phyloP scores from a whole-genome alignment of 2,329 filamentous ascomycete species.

The Thelonectria olida region DNA sequence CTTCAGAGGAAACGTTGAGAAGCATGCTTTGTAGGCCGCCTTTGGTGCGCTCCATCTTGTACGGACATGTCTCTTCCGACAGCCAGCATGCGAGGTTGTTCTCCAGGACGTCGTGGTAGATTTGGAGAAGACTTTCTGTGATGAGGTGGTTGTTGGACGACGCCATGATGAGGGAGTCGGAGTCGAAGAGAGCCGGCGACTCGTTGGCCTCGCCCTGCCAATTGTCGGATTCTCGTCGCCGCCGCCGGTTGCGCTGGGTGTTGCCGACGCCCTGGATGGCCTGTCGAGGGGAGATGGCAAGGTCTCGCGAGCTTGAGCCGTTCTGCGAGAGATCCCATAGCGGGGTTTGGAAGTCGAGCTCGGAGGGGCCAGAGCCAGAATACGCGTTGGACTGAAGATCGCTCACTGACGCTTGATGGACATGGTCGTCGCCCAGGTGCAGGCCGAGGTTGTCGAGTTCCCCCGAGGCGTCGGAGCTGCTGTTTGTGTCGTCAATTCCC shows the following conservation, averaged over 20 bases:
- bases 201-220: slow-evolving; percentile 14
- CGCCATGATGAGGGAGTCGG: slow-evolving; percentile 35
- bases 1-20: not conserved
- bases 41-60: slow-evolving; percentile 42
- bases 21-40: not conserved
- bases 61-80: slow-evolving; percentile 61
- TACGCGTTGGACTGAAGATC: slow-evolving; percentile 13
- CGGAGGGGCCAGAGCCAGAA: slow-evolving; percentile 20
- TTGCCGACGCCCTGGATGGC: not conserved
- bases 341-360: slow-evolving; percentile 20
- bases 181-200: slow-evolving; percentile 23
- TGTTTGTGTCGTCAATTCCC: not conserved
- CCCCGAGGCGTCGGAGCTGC: not conserved
- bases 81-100: slow-evolving; percentile 62
- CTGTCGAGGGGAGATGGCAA: slow-evolving; percentile 11
- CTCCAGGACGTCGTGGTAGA: slow-evolving; percentile 64
- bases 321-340: slow-evolving; percentile 20
- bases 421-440: not conserved
- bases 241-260: not conserved
- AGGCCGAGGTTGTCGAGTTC: slow-evolving; percentile 8
- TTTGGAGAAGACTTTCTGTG: slow-evolving; percentile 53
- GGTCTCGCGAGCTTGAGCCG: not conserved
- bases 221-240: slow-evolving; percentile 3
- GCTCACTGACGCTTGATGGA: slow-evolving; percentile 8
- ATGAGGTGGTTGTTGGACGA: slow-evolving; percentile 48